Evolutionary conservation across 805 yeast genomes (phyloP).

Genomic region (Candida nanaspora): DNA sequence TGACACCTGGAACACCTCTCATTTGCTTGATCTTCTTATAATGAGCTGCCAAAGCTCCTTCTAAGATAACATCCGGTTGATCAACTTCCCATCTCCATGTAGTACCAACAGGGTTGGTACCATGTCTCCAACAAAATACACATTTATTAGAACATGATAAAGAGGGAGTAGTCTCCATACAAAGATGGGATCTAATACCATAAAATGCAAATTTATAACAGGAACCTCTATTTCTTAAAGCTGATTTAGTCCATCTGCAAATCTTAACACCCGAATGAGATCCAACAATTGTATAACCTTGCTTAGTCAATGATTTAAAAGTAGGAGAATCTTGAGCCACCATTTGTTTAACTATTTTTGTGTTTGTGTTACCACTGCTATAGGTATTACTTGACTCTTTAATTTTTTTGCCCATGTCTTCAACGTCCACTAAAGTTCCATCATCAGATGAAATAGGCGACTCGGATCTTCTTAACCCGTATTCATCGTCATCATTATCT

Average conservation of each 20-base stretch:
- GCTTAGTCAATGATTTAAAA: conserved; percentile 79
- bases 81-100: conserved; percentile 97
- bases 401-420: conserved; percentile 72
- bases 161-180: conserved; percentile 95
- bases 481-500: conserved; percentile 12
- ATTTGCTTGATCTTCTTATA: conserved; percentile 87
- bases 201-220: conserved; percentile 91
- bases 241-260: conserved; percentile 95
- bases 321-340: conserved; percentile 88
- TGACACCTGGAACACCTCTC: conserved; percentile 94
- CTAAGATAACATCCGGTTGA: conserved; percentile 73
- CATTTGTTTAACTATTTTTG: conserved; percentile 60
- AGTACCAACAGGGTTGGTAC: conserved; percentile 94
- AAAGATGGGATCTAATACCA: conserved; percentile 82
- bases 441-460: conserved; percentile 25
- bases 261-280: conserved; percentile 93
- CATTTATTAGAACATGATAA: conserved; percentile 91
- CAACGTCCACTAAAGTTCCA: conserved; percentile 65
- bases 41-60: conserved; percentile 85
- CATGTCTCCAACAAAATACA: conserved; percentile 97
- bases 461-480: conserved; percentile 10
- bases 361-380: conserved; percentile 5
- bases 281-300: conserved; percentile 90
- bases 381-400: conserved; percentile 6
- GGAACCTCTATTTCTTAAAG: conserved; percentile 88